These are phyloP conservation scores for Pleurozium schreberi DNA, from an alignment of 225 moss, liverwort and hornwort species.

Conservation along the genomic window DNA sequence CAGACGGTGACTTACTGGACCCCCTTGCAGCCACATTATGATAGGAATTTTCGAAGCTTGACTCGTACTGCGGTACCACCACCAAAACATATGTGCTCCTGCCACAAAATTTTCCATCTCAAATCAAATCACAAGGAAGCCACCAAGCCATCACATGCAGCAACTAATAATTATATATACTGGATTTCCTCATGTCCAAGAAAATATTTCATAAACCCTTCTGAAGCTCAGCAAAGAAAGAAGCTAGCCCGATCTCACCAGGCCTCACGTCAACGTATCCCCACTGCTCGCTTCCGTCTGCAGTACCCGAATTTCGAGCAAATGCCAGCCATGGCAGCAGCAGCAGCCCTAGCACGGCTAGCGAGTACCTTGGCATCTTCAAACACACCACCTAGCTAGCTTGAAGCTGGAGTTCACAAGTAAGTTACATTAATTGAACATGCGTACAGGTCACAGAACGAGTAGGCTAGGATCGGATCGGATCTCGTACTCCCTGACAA, in stretches of 20 bases:
- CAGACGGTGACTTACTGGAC: slow-evolving; percentile 19
- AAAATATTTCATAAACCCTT: not conserved
- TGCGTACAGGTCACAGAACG: not conserved
- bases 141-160: not conserved
- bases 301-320: not conserved
- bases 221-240: not conserved
- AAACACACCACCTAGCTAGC: not conserved
- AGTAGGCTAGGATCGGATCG: not conserved
- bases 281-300: slow-evolving; percentile 38
- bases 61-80: slow-evolving; percentile 33
- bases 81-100: slow-evolving; percentile 51
- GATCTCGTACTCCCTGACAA: not conserved
- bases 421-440: not conserved
- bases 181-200: not conserved
- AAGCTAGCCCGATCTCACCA: not conserved
- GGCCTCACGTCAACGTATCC: slow-evolving; percentile 36
- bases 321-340: not conserved
- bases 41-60: slow-evolving; percentile 12
- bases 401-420: not conserved
- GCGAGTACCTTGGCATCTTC: not conserved
- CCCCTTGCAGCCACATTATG: slow-evolving; percentile 38
- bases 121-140: not conserved
- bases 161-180: too few species aligned
- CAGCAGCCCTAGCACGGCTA: not conserved
- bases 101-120: not conserved